Evolutionary conservation across 768 basidiomycete genomes (phyloP).

Genomic region (Mycena belliarum): DNA sequence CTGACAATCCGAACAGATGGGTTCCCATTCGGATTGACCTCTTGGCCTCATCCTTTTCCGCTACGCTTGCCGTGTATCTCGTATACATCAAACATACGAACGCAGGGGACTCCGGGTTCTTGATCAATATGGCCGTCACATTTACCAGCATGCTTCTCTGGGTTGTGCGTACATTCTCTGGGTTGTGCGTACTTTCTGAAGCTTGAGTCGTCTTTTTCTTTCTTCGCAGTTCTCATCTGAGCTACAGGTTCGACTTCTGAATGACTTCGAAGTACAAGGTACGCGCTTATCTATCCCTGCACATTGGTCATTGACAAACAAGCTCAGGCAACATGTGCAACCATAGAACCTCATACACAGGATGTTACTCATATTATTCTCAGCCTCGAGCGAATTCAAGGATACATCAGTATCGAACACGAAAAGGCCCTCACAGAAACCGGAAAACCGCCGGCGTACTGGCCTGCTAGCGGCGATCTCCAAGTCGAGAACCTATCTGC

Average conservation of each 20-base stretch:
- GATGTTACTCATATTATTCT: background rate
- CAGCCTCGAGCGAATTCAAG: conserved; percentile 71
- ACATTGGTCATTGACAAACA: background rate
- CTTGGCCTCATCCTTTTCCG: conserved; percentile 18
- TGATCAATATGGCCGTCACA: conserved; percentile 51
- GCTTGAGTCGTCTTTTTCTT: too few relatives aligned
- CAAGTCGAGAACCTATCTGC: conserved; percentile 55
- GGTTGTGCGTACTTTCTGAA: too few relatives aligned
- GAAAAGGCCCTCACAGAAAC: conserved; percentile 40
- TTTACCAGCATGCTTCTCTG: conserved; percentile 18
- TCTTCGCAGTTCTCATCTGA: too few relatives aligned
- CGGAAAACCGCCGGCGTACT: conserved; percentile 61
- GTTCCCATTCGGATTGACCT: conserved; percentile 31
- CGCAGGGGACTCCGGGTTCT: conserved; percentile 50
- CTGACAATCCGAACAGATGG: too few relatives aligned
- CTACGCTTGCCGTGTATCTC: conserved; percentile 57
- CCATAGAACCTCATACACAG: too few relatives aligned
- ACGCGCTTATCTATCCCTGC: background rate
- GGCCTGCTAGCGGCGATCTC: conserved; percentile 63
- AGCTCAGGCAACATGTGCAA: background rate
- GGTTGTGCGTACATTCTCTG: conserved; percentile 27
- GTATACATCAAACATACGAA: conserved; percentile 42
- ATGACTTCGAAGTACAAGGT: conserved; percentile 2
- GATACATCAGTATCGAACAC: conserved; percentile 57
- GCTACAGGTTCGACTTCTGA: conserved; percentile 8